These are phyloP conservation scores for Xylariales sp. DNA, from an alignment of 2,329 filamentous ascomycete genomes.

Conservation along the genomic window DNA sequence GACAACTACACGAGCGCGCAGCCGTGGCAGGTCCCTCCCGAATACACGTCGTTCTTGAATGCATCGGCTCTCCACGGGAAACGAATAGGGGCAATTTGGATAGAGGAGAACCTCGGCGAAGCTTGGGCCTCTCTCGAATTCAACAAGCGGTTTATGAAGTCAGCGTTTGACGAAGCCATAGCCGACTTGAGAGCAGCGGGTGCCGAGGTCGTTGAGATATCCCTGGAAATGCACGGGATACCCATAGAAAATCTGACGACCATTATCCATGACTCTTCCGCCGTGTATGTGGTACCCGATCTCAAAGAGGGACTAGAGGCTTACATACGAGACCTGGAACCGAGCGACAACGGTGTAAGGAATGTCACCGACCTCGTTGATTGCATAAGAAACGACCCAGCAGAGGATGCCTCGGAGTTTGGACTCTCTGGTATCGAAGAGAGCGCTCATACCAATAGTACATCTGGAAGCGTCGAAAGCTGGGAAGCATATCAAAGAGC, in stretches of 20 bases:
- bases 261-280: not conserved
- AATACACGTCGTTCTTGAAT: conserved; percentile 52
- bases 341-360: conserved; percentile 1
- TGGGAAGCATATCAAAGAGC: conserved; percentile 7
- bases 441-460: not conserved
- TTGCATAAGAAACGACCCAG: conserved; percentile 6
- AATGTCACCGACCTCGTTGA: conserved; percentile 7
- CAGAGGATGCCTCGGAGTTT: conserved; percentile 20
- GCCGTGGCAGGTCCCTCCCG: conserved; percentile 44
- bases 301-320: conserved; percentile 6
- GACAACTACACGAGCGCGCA: conserved; percentile 56
- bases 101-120: conserved; percentile 4
- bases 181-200: conserved; percentile 9
- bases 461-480: conserved; percentile 4
- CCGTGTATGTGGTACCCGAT: conserved; percentile 9
- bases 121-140: not conserved
- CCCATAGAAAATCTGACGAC: not conserved
- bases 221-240: conserved; percentile 1
- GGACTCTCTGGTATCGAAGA: conserved; percentile 21
- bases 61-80: conserved; percentile 45
- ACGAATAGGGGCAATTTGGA: conserved; percentile 47
- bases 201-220: conserved; percentile 10
- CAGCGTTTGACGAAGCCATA: conserved; percentile 11
- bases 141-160: conserved; percentile 7
- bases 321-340: conserved; percentile 7